Evolutionary conservation across 2,329 filamentous ascomycete genomes (phyloP).

Genomic region (Fusarium penzigii): DNA sequence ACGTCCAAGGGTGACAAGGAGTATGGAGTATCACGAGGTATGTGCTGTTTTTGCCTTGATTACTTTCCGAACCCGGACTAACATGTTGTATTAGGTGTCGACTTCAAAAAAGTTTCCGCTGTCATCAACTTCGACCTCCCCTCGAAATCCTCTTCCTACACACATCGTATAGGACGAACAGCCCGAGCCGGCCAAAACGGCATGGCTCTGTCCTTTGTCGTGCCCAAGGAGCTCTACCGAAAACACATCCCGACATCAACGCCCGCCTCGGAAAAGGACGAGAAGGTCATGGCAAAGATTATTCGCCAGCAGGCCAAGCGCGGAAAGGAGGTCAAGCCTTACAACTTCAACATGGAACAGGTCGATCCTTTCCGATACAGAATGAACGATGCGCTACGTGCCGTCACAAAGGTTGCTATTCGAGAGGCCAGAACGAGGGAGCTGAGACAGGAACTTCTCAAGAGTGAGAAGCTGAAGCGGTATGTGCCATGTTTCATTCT

Average conservation of each 20-base stretch:
- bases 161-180: constrained; percentile 93
- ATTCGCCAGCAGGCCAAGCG: constrained; percentile 75
- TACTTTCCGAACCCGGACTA: constrained; percentile 7
- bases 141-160: constrained; percentile 84
- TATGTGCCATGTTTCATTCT: constrained; percentile 18
- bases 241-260: constrained; percentile 89
- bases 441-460: constrained; percentile 84
- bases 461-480: constrained; percentile 89
- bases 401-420: constrained; percentile 86
- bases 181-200: constrained; percentile 88
- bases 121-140: constrained; percentile 98
- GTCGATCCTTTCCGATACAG: constrained; percentile 94
- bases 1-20: constrained; percentile 72
- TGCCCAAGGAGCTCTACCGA: constrained; percentile 77
- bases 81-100: constrained; percentile 56
- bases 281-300: constrained; percentile 80
- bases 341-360: constrained; percentile 92
- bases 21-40: constrained; percentile 88
- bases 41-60: constrained; percentile 1
- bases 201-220: constrained; percentile 93
- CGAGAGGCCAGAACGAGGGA: constrained; percentile 88
- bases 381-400: constrained; percentile 86
- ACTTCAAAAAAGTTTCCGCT: constrained; percentile 92
- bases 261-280: constrained; percentile 75
- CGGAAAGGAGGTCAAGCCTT: constrained; percentile 82